These are phyloP conservation scores for Groenewaldozyma sp. DNA, from an alignment of 1,139 yeast species.

Conservation along the genomic window DNA sequence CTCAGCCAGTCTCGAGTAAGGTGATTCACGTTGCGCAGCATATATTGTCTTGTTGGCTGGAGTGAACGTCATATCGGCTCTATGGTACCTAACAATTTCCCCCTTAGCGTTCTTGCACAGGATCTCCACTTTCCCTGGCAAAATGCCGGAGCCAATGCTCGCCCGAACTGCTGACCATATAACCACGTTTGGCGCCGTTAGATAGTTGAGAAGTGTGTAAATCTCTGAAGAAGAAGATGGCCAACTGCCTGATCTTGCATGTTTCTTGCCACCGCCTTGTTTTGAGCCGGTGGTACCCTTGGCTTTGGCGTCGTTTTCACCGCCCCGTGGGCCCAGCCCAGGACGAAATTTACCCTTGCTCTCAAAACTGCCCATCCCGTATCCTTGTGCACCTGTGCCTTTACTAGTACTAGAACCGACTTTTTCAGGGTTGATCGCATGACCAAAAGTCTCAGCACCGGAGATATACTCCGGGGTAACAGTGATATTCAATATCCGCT, in stretches of 20 bases:
- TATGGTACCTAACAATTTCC: constrained; percentile 21
- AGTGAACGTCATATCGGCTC: constrained; percentile 25
- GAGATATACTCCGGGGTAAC: constrained; percentile 73
- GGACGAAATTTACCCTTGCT: too few species aligned
- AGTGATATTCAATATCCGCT: constrained; percentile 70
- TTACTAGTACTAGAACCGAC: constrained; percentile 3
- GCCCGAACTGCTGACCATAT: constrained; percentile 72
- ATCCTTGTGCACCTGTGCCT: too few species aligned
- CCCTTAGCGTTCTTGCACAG: constrained; percentile 52
- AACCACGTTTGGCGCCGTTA: constrained; percentile 85
- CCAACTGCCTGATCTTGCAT: neutral
- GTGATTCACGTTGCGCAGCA: constrained; percentile 41
- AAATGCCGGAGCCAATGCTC: constrained; percentile 60
- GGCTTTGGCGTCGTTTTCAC: too few species aligned
- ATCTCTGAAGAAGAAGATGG: constrained; percentile 24
- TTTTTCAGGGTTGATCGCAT: constrained; percentile 11
- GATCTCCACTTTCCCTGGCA: constrained; percentile 46
- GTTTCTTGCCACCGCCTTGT: neutral
- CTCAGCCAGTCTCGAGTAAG: constrained; percentile 83
- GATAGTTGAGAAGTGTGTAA: constrained; percentile 72
- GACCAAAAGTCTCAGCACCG: too few species aligned
- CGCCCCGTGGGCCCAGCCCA: too few species aligned
- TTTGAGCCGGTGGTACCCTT: too few species aligned
- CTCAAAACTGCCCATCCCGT: too few species aligned
- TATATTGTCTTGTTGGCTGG: constrained; percentile 39